These are phyloP conservation scores for Syncephalastrum sp. DNA, from an alignment of 371 early-diverging fungal genomes.

Conservation along the genomic window DNA sequence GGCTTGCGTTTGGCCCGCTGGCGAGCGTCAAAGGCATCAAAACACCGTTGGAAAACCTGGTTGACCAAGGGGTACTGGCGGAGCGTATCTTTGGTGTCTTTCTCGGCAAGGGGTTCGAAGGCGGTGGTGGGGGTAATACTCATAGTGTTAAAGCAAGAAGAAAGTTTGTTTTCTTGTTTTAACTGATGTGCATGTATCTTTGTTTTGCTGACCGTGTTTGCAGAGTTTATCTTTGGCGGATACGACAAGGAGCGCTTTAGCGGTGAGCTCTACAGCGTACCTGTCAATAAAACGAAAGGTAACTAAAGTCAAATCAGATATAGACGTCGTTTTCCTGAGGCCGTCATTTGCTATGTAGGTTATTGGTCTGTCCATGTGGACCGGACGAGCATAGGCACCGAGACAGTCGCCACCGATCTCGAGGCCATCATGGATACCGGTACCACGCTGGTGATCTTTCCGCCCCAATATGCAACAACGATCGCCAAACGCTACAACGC, in stretches of 20 bases:
- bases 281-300: conserved; percentile 24
- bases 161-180: too few relatives aligned
- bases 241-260: conserved; percentile 17
- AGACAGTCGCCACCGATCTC: conserved; percentile 1
- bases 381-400: conserved; percentile 1
- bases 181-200: not conserved
- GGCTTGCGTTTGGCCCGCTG: conserved; percentile 38
- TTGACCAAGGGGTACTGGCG: conserved; percentile 15
- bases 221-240: conserved; percentile 38
- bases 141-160: too few relatives aligned
- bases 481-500: conserved; percentile 24
- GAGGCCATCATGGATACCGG: conserved; percentile 63
- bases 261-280: conserved; percentile 21
- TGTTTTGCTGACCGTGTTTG: not conserved
- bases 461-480: conserved; percentile 15
- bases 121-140: conserved; percentile 31
- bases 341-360: not conserved
- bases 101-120: conserved; percentile 20
- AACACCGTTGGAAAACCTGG: conserved; percentile 30
- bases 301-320: not conserved
- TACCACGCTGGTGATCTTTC: conserved; percentile 25
- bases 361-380: conserved; percentile 10
- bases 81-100: conserved; percentile 30
- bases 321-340: not conserved
- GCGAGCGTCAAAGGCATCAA: conserved; percentile 32